phyloP scores from a whole-genome alignment of 305 asterid species.

The Salvia sclarea region DNA sequence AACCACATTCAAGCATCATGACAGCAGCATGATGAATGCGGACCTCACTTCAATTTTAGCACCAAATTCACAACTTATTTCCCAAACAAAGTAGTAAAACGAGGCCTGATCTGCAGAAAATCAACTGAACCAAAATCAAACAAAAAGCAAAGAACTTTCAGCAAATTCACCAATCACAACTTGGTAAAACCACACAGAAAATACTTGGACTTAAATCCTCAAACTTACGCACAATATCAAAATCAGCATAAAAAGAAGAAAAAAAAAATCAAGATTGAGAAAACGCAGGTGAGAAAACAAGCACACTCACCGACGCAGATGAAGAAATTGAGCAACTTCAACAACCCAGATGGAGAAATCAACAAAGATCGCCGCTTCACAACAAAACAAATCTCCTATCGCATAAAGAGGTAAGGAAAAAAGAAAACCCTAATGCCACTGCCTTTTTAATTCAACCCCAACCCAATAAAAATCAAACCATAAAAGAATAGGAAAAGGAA shows the following conservation, averaged over 20 bases:
- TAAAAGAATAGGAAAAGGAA: conserved; percentile 29
- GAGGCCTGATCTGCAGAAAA: conserved; percentile 38
- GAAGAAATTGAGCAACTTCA: conserved; percentile 40
- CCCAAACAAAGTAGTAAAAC: conserved; percentile 1
- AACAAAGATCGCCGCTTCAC: conserved; percentile 46
- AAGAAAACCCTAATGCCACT: conserved; percentile 56
- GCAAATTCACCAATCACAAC: conserved; percentile 30
- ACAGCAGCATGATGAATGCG: conserved; percentile 17
- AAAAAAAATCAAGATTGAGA: conserved; percentile 1
- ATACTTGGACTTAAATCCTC: conserved; percentile 15
- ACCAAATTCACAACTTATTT: conserved; percentile 17
- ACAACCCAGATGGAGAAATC: conserved; percentile 48
- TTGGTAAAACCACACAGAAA: not conserved
- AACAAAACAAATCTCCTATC: conserved; percentile 34
- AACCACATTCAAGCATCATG: conserved; percentile 31
- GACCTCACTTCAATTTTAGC: conserved; percentile 30
- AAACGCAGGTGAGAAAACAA: conserved; percentile 30
- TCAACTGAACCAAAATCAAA: conserved; percentile 25
- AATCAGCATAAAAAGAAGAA: conserved; percentile 20
- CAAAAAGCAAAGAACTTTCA: not conserved
- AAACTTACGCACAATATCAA: conserved; percentile 5
- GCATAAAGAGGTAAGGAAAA: conserved; percentile 31
- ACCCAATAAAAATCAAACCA: conserved; percentile 45
- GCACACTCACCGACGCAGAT: conserved; percentile 39
- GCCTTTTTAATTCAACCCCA: conserved; percentile 44